phyloP scores from a whole-genome alignment of 208 protist species.

The Naegleria lovaniensis region DNA sequence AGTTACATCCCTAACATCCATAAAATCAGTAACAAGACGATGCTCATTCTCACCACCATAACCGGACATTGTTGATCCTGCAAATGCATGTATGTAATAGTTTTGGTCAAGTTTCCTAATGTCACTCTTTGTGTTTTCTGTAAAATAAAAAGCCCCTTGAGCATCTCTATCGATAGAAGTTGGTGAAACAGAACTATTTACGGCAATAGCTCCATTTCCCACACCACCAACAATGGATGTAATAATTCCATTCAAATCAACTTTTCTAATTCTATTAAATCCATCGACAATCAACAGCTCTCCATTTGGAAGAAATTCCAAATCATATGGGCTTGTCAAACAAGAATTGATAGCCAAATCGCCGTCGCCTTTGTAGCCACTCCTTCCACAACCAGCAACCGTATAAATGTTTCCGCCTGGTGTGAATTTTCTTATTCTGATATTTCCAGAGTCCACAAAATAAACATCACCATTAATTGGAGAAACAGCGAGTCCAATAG shows the following conservation, averaged over 20 bases:
- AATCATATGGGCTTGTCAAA: background rate
- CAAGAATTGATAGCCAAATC: background rate
- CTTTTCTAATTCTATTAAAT: background rate
- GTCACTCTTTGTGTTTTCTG: background rate
- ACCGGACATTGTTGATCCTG: background rate
- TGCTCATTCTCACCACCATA: background rate
- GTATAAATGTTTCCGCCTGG: background rate
- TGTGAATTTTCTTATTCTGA: background rate
- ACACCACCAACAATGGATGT: background rate
- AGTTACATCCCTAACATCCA: background rate
- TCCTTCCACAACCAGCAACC: background rate
- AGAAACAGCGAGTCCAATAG: background rate
- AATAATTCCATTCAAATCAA: background rate
- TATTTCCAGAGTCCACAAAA: background rate
- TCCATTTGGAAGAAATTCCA: background rate
- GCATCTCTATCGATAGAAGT: background rate
- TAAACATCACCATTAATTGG: background rate
- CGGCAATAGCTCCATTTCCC: background rate
- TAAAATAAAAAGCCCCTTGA: background rate
- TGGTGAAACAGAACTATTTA: background rate
- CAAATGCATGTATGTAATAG: background rate
- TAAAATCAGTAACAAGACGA: background rate
- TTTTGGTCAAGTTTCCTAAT: background rate
- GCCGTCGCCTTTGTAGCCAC: background rate
- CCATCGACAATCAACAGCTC: background rate